These are phyloP conservation scores for Botryobasidium botryosum DNA, from an alignment of 768 basidiomycete species.

Conservation along the genomic window DNA sequence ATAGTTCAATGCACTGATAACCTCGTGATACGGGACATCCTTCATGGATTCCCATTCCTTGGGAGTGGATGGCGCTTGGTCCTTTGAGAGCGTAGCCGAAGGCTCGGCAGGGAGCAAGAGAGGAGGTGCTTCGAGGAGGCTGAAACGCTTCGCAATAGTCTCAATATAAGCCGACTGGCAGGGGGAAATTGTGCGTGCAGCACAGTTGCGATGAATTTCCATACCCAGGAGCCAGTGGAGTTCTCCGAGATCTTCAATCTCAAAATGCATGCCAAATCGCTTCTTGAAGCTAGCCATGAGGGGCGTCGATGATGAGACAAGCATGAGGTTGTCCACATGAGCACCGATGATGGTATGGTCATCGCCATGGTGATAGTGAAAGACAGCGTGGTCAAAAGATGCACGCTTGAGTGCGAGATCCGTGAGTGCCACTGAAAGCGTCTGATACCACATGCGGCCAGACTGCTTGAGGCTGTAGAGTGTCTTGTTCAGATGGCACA, in stretches of 20 bases:
- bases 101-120: neutral
- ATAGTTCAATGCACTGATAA: neutral
- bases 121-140: neutral
- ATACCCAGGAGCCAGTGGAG: too few species aligned
- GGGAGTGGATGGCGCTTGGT: neutral
- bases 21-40: neutral
- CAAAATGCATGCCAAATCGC: neutral
- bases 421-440: constrained; percentile 12
- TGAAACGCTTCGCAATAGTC: neutral
- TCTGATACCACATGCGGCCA: constrained; percentile 22
- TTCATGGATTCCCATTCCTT: neutral
- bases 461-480: constrained; percentile 31
- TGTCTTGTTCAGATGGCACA: constrained; percentile 18
- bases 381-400: constrained; percentile 14
- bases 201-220: neutral
- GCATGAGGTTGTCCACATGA: neutral
- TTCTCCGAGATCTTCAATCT: too few species aligned
- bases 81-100: too few species aligned
- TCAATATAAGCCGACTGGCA: neutral
- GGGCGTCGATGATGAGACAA: neutral
- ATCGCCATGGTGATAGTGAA: constrained; percentile 22
- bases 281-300: neutral
- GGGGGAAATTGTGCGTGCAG: neutral
- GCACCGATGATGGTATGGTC: constrained; percentile 17
- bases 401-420: constrained; percentile 8